phyloP scores from a whole-genome alignment of 768 basidiomycete genomes.

The Leccinum rimulosum region DNA sequence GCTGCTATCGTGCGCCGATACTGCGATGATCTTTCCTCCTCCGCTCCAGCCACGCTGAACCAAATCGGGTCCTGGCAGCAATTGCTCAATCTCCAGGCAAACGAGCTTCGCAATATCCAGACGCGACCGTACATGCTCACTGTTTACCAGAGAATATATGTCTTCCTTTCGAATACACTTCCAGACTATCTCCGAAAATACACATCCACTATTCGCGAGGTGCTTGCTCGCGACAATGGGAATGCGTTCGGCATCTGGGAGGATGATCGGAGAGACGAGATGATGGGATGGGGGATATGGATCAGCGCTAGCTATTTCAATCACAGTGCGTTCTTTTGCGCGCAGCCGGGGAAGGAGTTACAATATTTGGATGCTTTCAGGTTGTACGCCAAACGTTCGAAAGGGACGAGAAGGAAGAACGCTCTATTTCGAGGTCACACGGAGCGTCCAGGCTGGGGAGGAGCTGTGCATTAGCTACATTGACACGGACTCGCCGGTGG shows the following conservation, averaged over 20 bases:
- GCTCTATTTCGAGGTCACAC: constrained; percentile 46
- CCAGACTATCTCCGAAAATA: constrained; percentile 31
- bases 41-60: constrained; percentile 1
- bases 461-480: constrained; percentile 62
- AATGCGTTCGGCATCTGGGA: constrained; percentile 74
- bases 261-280: constrained; percentile 44
- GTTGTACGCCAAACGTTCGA: constrained; percentile 50
- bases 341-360: neutral
- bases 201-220: constrained; percentile 47
- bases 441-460: constrained; percentile 45
- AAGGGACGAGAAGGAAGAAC: constrained; percentile 45
- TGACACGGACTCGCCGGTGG: constrained; percentile 31
- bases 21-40: constrained; percentile 19
- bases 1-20: constrained; percentile 48
- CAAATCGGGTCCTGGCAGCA: constrained; percentile 40
- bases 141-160: constrained; percentile 52
- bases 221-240: constrained; percentile 58
- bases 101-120: constrained; percentile 48
- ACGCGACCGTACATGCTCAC: constrained; percentile 49
- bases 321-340: constrained; percentile 44
- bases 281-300: constrained; percentile 68
- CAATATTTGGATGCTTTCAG: constrained; percentile 29
- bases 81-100: constrained; percentile 54
- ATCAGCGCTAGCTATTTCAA: constrained; percentile 65
- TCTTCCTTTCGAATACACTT: constrained; percentile 45